phyloP scores from a whole-genome alignment of 2,329 filamentous ascomycete genomes.

The Cytospora mali region DNA sequence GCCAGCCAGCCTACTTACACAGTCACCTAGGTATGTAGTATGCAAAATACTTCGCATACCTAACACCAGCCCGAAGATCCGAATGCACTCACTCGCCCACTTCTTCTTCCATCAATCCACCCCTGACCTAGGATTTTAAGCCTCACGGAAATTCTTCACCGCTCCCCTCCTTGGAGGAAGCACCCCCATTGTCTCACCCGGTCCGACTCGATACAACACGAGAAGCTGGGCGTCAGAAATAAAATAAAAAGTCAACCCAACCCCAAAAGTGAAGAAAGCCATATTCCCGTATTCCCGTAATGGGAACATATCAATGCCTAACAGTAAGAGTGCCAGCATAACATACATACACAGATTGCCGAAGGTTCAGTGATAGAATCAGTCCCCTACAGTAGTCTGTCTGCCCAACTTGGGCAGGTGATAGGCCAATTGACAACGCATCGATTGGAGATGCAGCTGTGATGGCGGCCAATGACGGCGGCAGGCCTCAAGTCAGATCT shows the following conservation, averaged over 20 bases:
- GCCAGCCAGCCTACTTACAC: too few relatives aligned
- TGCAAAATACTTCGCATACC: background rate
- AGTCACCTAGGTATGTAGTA: background rate
- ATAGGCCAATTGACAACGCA: slow-evolving; percentile 31
- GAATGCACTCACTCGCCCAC: slow-evolving; percentile 7
- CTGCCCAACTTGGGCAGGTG: slow-evolving; percentile 24
- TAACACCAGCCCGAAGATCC: slow-evolving; percentile 14
- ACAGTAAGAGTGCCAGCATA: too few relatives aligned
- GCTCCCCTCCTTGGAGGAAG: slow-evolving; percentile 15
- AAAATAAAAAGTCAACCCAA: too few relatives aligned
- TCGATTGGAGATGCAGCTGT: slow-evolving; percentile 23
- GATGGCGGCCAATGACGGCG: slow-evolving; percentile 27
- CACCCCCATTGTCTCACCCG: background rate
- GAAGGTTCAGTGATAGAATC: background rate
- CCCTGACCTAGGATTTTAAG: slow-evolving; percentile 21
- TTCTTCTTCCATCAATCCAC: slow-evolving; percentile 1
- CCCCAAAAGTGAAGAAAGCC: slow-evolving; percentile 7
- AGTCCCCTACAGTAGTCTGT: background rate
- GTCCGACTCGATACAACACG: background rate
- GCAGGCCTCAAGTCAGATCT: slow-evolving; percentile 14
- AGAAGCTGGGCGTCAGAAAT: background rate
- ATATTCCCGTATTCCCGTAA: too few relatives aligned
- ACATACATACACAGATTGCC: background rate
- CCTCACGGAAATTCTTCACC: slow-evolving; percentile 26
- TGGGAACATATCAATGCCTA: too few relatives aligned